These are phyloP conservation scores for Tripidium arundinaceum DNA, from an alignment of 202 grass and related monocot genomes.

Conservation along the genomic window DNA sequence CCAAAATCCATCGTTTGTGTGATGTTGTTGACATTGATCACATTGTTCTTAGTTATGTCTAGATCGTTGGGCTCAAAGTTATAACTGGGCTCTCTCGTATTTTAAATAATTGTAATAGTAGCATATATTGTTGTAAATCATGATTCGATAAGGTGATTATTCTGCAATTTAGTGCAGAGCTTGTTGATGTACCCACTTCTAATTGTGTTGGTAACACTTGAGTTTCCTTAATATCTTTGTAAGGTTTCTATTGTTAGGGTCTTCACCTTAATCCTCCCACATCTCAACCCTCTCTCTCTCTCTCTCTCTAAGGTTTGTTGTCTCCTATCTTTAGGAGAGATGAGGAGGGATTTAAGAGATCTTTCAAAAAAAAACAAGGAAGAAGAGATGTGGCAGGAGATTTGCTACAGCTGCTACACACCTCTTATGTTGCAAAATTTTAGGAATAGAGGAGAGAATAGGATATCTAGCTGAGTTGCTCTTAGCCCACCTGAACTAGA, in stretches of 20 bases:
- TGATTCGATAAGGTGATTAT: constrained; percentile 16
- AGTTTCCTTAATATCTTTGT: neutral
- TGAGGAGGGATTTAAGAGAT: too few relatives aligned
- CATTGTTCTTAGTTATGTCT: constrained; percentile 25
- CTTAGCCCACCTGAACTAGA: too few relatives aligned
- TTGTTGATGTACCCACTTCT: neutral
- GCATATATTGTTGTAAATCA: neutral
- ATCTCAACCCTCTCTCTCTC: too few relatives aligned
- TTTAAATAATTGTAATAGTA: constrained; percentile 26
- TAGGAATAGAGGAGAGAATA: too few relatives aligned
- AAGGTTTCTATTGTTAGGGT: neutral
- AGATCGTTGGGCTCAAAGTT: constrained; percentile 25
- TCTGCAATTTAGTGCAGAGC: neutral
- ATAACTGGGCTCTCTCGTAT: constrained; percentile 10
- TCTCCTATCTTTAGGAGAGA: too few relatives aligned
- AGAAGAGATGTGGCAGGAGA: too few relatives aligned
- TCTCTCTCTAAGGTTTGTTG: too few relatives aligned
- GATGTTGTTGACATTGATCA: neutral
- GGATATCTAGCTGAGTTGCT: too few relatives aligned
- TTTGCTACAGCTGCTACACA: too few relatives aligned
- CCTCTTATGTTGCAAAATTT: too few relatives aligned
- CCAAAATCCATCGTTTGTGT: neutral
- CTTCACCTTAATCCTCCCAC: neutral
- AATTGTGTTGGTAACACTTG: neutral
- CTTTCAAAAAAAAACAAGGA: too few relatives aligned